These are phyloP conservation scores for Syzygium jambos DNA, from an alignment of 345 rosid genomes.

Conservation along the genomic window DNA sequence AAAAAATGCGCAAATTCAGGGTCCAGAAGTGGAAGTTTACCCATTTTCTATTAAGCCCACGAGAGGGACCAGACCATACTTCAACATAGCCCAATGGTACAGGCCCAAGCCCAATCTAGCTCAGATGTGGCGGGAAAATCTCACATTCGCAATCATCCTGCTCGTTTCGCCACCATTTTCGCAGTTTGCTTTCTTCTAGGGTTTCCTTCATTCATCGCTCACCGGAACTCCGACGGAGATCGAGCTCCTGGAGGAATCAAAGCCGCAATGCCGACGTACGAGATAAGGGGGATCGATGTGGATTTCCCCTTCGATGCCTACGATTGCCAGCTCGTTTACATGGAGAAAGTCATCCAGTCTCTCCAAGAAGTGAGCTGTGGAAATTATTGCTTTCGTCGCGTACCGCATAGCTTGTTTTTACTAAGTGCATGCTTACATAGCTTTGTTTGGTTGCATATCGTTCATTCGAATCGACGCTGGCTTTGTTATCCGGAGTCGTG, in stretches of 20 bases:
- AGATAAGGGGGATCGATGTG: slow-evolving; percentile 74
- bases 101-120: not conserved
- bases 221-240: not conserved
- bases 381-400: not conserved
- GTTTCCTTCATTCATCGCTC: not conserved
- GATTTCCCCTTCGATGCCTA: slow-evolving; percentile 94
- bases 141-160: not conserved
- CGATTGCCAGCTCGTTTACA: slow-evolving; percentile 81
- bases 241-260: not conserved
- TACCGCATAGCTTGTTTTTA: not conserved
- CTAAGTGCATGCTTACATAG: not conserved
- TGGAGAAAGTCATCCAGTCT: slow-evolving; percentile 86
- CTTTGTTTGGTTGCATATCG: not conserved
- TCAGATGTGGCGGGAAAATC: slow-evolving; percentile 3
- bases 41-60: not conserved
- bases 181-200: not conserved
- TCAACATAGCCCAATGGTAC: not conserved
- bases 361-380: slow-evolving; percentile 60
- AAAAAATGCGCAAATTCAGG: not conserved
- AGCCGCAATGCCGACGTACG: slow-evolving; percentile 62
- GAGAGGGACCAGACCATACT: not conserved
- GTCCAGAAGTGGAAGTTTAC: not conserved
- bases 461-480: not conserved
- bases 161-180: not conserved
- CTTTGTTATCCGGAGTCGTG: not conserved